Percentiles rank a stretch among this genome's conserved stretches.
These are phyloP conservation scores for Zasmidium cellare DNA, from an alignment of 2,329 filamentous ascomycete species.

Conservation along the genomic window DNA sequence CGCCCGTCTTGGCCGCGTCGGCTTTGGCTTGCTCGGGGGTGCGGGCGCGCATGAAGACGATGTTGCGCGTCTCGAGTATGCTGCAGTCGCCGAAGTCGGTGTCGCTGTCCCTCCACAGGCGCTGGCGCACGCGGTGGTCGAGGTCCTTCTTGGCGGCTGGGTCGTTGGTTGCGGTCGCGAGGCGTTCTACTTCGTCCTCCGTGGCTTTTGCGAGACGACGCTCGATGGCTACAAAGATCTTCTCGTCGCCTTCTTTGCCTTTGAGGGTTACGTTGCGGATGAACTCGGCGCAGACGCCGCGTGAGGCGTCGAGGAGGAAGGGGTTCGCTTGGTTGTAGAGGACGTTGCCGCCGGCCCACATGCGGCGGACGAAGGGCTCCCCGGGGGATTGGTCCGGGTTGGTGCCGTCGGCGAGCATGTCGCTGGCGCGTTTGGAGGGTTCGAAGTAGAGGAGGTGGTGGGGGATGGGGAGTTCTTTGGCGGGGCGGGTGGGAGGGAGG, in stretches of 20 bases:
- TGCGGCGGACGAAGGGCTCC: conserved; percentile 67
- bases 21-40: conserved; percentile 40
- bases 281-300: conserved; percentile 49
- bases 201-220: conserved; percentile 46
- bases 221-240: conserved; percentile 63
- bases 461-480: conserved; percentile 57
- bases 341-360: conserved; percentile 86
- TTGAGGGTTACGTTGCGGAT: conserved; percentile 51
- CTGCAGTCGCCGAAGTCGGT: conserved; percentile 44
- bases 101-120: conserved; percentile 47
- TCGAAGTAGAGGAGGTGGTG: conserved; percentile 91
- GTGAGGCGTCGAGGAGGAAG: conserved; percentile 33
- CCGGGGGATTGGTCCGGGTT: conserved; percentile 78
- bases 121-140: conserved; percentile 39
- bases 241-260: conserved; percentile 52
- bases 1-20: conserved; percentile 29
- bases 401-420: conserved; percentile 78
- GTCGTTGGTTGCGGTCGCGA: conserved; percentile 41
- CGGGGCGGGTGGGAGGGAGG: conserved; percentile 32
- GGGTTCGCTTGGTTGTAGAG: conserved; percentile 47
- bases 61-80: conserved; percentile 59
- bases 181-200: conserved; percentile 31
- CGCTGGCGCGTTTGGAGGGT: conserved; percentile 60
- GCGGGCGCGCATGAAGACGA: conserved; percentile 63
- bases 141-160: conserved; percentile 28